Evolutionary conservation across 129 eudicot species (phyloP).

Genomic region (Artemisia annua): DNA sequence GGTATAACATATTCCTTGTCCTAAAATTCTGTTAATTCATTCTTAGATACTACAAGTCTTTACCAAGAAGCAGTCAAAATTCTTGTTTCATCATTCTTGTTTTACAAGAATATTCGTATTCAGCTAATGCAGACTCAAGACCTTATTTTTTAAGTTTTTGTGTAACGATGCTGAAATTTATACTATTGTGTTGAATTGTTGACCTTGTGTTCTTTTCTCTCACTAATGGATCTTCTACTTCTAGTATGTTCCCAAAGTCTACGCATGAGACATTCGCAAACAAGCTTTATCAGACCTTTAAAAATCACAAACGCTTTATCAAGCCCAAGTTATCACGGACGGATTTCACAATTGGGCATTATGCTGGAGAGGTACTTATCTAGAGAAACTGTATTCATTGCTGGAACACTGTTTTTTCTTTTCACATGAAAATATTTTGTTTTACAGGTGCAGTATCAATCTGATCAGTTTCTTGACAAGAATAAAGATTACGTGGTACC

Average conservation of each 20-base stretch:
- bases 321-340: constrained; percentile 97
- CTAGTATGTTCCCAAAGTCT: constrained; percentile 99
- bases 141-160: not conserved
- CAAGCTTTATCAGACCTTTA: constrained; percentile 92
- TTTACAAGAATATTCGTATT: constrained; percentile 3
- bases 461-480: constrained; percentile 97
- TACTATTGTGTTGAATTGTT: too few species aligned
- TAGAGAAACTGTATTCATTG: not conserved
- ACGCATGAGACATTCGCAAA: constrained; percentile 89
- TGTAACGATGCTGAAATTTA: too few species aligned
- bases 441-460: constrained; percentile 80
- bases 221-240: constrained; percentile 23
- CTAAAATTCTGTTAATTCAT: constrained; percentile 11
- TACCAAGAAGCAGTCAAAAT: constrained; percentile 5
- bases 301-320: constrained; percentile 75
- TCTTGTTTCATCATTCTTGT: constrained; percentile 8
- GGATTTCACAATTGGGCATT: constrained; percentile 85
- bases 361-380: constrained; percentile 95
- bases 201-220: constrained; percentile 21
- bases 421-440: not conserved
- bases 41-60: not conserved
- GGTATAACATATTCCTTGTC: constrained; percentile 47
- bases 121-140: constrained; percentile 16
- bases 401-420: not conserved
- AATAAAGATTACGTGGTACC: constrained; percentile 98